These are phyloP conservation scores for Trichoderma gamsii DNA, from an alignment of 495 filamentous ascomycete species.

Conservation along the genomic window DNA sequence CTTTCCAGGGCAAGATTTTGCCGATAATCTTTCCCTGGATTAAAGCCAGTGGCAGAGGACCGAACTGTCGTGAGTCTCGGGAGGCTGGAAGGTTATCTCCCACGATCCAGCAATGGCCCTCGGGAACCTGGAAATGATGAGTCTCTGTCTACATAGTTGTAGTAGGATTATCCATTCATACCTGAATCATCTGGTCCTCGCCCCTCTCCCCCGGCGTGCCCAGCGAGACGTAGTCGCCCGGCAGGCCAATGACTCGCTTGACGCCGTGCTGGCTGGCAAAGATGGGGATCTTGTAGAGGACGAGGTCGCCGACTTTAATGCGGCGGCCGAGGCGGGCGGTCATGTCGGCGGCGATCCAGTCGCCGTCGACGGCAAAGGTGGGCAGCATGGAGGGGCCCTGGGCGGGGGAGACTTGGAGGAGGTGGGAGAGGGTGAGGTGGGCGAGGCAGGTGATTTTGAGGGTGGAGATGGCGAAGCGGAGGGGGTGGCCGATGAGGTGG, in stretches of 20 bases:
- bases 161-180: constrained; percentile 30
- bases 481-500: constrained; percentile 31
- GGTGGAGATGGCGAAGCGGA: constrained; percentile 33
- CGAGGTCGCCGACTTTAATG: constrained; percentile 76
- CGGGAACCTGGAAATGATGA: constrained; percentile 57
- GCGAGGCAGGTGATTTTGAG: constrained; percentile 41
- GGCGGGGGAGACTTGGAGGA: constrained; percentile 44
- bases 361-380: constrained; percentile 58
- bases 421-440: constrained; percentile 56
- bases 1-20: constrained; percentile 46
- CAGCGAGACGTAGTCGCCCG: constrained; percentile 80
- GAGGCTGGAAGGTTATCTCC: constrained; percentile 84
- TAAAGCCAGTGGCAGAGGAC: constrained; percentile 76
- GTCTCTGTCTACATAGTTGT: neutral
- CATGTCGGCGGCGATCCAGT: constrained; percentile 52
- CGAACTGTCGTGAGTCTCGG: constrained; percentile 77
- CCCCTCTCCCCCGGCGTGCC: constrained; percentile 50
- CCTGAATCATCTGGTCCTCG: constrained; percentile 68
- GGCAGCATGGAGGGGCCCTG: constrained; percentile 76
- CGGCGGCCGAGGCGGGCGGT: constrained; percentile 53
- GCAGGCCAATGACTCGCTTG: constrained; percentile 82
- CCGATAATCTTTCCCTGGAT: constrained; percentile 82
- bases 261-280: constrained; percentile 55
- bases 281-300: constrained; percentile 68
- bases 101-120: constrained; percentile 81